Evolutionary conservation across 495 filamentous ascomycete genomes (phyloP), one percentile per base, ranked within the genome.

Genomic region (Glarea lozoyensis): DNA sequence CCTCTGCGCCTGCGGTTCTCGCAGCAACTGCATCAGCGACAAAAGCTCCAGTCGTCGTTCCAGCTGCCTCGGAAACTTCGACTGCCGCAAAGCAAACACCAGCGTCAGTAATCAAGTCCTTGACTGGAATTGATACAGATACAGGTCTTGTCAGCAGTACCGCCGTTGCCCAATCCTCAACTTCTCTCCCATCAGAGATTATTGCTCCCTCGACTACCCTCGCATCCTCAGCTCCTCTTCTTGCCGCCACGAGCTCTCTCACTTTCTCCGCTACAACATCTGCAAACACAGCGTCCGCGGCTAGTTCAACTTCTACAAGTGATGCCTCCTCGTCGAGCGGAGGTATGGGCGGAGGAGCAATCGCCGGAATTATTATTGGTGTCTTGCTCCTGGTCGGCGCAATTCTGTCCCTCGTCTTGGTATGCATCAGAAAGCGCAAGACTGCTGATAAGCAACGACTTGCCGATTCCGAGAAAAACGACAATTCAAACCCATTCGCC

Each of bases 341-440:
- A 38, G 80, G 78, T 17, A 65, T 81, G 52, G 76, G 74, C 30
- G 64, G 65, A 22, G 84, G 79, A 29, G 82, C 79, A 29, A 90
- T 85, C 55, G 89, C 87, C 18, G 93, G 93, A 41, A 67, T 96
- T 38, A 82, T 80, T 2, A 80, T 94, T 56, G 89, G 88, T 49
- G 74, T 87, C 32, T 55, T 86, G 29, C 50, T 88, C 2, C 74
- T 72, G 10, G 60, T 93, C 22, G 68, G 80, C 25, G 54, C 83
- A 11, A 47, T 86, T 30, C 59, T 81, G 11, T 75, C 60, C 16
- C 37, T 86, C 17, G 60, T 82, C 18, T 68, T 88, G 42, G 79
- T 77, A 58, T 67, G 78, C 46, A 78, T 87, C 61, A 85, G 69
- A 57, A 76, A 66, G 60, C 76, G 76, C 53, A 72, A 69, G 54